These are phyloP conservation scores for Boletellus sp. DNA, from an alignment of 768 basidiomycete species.

Conservation along the genomic window DNA sequence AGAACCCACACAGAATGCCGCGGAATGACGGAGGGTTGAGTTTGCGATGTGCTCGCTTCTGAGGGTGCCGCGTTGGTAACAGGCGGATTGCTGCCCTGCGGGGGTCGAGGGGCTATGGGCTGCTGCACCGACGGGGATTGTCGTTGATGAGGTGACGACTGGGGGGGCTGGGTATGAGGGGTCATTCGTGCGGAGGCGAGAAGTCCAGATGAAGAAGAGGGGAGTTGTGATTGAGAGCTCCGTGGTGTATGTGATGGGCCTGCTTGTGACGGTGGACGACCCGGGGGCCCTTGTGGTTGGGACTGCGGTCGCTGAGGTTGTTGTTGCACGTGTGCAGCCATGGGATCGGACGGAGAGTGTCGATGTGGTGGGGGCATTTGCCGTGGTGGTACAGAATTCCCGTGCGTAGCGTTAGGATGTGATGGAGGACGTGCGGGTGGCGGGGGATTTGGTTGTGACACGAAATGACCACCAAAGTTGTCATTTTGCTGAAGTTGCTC, in stretches of 20 bases:
- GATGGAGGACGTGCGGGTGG: constrained; percentile 44
- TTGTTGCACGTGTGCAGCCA: constrained; percentile 35
- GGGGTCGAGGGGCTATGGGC: constrained; percentile 36
- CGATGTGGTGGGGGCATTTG: constrained; percentile 38
- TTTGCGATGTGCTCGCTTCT: constrained; percentile 32
- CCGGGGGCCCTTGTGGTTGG: constrained; percentile 50
- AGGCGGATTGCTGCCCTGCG: constrained; percentile 27
- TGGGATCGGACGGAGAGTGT: constrained; percentile 48
- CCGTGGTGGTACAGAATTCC: constrained; percentile 31
- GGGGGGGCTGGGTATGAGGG: constrained; percentile 33
- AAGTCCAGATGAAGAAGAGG: constrained; percentile 27
- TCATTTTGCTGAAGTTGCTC: constrained; percentile 50
- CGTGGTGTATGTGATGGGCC: constrained; percentile 49
- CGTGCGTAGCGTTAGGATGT: constrained; percentile 33
- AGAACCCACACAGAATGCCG: constrained; percentile 33
- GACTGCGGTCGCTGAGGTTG: constrained; percentile 56
- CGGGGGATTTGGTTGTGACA: constrained; percentile 36
- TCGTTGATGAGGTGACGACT: constrained; percentile 32
- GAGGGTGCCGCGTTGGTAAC: constrained; percentile 24
- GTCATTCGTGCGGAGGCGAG: constrained; percentile 31
- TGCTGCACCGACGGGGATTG: constrained; percentile 35
- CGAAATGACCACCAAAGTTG: constrained; percentile 33
- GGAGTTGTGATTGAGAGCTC: constrained; percentile 33
- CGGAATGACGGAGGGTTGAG: constrained; percentile 27
- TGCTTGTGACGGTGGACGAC: constrained; percentile 49